Base-by-base conservation (phyloP, 2,329 filamentous ascomycete genomes). In the Ophiostoma piceae region DNA sequence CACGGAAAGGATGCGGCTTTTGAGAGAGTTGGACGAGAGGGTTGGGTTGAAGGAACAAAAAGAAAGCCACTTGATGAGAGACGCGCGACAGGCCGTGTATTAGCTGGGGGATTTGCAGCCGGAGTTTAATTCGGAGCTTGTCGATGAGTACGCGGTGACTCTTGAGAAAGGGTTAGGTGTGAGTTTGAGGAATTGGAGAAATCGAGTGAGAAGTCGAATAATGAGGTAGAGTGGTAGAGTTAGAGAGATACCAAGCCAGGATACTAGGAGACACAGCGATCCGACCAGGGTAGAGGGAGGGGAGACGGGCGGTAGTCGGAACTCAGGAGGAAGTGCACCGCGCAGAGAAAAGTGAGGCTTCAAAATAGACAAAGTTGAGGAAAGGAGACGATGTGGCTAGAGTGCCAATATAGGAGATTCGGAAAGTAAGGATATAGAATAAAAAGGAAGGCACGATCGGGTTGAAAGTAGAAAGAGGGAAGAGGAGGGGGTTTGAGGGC, bases 71-170 rank as follows among this genome's bases (percentile, higher is more conserved):
- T 29, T 26, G n/a, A 22, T 57, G n/a, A 12, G 5, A 32, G 22
- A 19, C 26, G 22, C 26, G 26, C 14, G 22, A 22, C 6, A 62
- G 14, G 57, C 22, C 57, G 12, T 32, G 26, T 62, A 16, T 62
- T 62, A 16, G 57, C 57, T 57, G 22, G 51, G 9, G 22, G 9
- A 62, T 32, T 32, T 29, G 57, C 4, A 62, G 57, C 57, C 11
- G 57, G 26, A 26, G 26, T 62, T 62, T 32, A 62, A 12, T 62
- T 62, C 22, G 57, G 22, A 57, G n/a, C 57, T 62, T 62, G 57
- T 62, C 26, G 57, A 60, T 7, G 11, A 26, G n/a, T 57, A 6
- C 16, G 26, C 8, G 57, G 22, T 62, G 57, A 62, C 6, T 32
- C 26, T 26, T 8, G 57, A 16, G 26, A 16, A 29, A 62, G 26